Evolutionary conservation across 805 yeast species (phyloP), one percentile per base, ranked within the genome.

Genomic region (Alloascoidea hylecoeti): DNA sequence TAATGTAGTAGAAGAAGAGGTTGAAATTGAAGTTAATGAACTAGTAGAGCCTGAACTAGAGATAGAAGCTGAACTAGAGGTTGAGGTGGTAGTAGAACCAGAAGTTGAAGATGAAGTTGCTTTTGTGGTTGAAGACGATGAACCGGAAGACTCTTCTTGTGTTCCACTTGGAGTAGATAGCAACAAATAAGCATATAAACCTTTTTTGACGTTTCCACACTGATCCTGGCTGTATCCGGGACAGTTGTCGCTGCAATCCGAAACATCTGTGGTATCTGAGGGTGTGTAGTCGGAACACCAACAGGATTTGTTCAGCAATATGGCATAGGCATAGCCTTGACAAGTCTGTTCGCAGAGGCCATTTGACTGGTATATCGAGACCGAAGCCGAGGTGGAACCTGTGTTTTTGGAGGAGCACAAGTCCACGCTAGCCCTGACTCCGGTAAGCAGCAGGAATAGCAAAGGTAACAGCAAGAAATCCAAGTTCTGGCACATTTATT

Each of bases 211-310:
- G 44, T 57, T 59, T 5, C 73, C 73, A 45, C 73, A 68, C 18
- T 43, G 45, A 42, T 68, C 72, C 2, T 37, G n/a, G 0, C 60
- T 61, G 42, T 49, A 68, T 0, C 73, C 73, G 0, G 72, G 70
- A 46, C 73, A 68, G n/a, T 9, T 9, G 9, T 49, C 57, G 27
- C 51, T 42, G 43, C 72, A 66, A 5, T 47, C 36, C 12, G 47
- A 35, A 6, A 58, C 32, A 18, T 48, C 43, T 0, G 58, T 59
- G 0, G 75, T 60, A 14, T 50, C 45, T 1, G 49, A 58, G 0
- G 84, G 83, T 15, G 64, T 52, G 5, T 48, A 43, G 47, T 75
- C 64, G 4, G 81, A 64, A 49, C 85, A 77, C 78, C 79, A 78
- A 51, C 85, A 77, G 35, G 57, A 30, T 30, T 55, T 43, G n/a